A percentile compares a stretch with the other conserved stretches of the same genome.
Conservation (phyloP, 805 yeast genomes). For the Cyberlindnera suaveolens region DNA sequence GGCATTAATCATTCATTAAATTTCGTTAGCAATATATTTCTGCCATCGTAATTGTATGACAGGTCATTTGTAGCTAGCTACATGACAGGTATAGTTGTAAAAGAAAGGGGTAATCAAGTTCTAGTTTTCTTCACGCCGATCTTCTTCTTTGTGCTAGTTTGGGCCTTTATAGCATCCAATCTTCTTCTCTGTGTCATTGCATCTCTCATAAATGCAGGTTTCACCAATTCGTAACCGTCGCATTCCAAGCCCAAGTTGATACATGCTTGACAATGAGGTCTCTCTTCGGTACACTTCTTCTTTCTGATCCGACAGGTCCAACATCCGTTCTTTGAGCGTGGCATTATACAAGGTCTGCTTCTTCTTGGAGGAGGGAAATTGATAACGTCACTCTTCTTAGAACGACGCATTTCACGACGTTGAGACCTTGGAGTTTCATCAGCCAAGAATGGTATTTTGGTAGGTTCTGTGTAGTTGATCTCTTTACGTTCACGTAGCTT, state of each 20-base stretch:
- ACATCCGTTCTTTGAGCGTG: slow-evolving; percentile 56
- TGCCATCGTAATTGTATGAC: neutral
- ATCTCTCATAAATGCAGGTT: slow-evolving; percentile 52
- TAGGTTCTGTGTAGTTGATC: neutral
- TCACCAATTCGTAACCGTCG: slow-evolving; percentile 42
- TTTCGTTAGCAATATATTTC: neutral
- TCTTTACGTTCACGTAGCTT: neutral
- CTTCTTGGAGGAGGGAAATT: neutral
- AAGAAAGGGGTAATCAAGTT: neutral
- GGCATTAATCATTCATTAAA: neutral
- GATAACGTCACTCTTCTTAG: neutral
- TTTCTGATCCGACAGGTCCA: slow-evolving; percentile 76
- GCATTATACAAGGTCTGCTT: slow-evolving; percentile 7
- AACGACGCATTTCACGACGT: neutral
- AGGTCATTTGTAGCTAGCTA: neutral
- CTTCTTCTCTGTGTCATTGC: slow-evolving; percentile 35
- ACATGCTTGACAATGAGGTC: slow-evolving; percentile 58
- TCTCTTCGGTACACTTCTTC: slow-evolving; percentile 64
- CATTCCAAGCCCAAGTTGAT: slow-evolving; percentile 48
- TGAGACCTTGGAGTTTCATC: neutral
- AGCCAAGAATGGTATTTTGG: neutral
- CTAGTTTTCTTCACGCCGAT: slow-evolving; percentile 27
- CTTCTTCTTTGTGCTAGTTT: slow-evolving; percentile 35
- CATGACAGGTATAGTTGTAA: neutral
- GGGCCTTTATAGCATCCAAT: slow-evolving; percentile 45